Percentiles rank a stretch among this genome's conserved stretches.
Conservation (phyloP, 805 yeast genomes). For the Nakazawaea laoshanensis region DNA sequence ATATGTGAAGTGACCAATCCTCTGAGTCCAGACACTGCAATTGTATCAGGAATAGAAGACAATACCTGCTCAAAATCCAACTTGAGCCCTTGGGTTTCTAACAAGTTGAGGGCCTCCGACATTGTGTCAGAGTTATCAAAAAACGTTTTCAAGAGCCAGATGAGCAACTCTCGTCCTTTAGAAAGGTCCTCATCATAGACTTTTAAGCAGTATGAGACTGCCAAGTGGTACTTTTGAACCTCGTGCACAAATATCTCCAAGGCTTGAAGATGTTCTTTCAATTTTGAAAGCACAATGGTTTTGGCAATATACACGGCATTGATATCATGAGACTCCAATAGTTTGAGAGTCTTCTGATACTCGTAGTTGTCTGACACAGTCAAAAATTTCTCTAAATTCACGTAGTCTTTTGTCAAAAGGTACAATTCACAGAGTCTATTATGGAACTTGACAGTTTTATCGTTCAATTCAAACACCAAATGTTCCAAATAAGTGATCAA, state of each 20-base stretch:
- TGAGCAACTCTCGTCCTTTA: slow-evolving; percentile 37
- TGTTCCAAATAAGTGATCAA: slow-evolving; percentile 44
- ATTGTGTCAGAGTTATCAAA: neutral
- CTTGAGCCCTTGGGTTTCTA: slow-evolving; percentile 35
- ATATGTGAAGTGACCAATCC: slow-evolving; percentile 37
- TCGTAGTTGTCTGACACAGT: slow-evolving; percentile 26
- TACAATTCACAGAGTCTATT: slow-evolving; percentile 38
- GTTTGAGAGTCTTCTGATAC: slow-evolving; percentile 27
- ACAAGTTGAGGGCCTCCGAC: slow-evolving; percentile 27
- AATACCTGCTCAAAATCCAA: slow-evolving; percentile 26
- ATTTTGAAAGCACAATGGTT: slow-evolving; percentile 47
- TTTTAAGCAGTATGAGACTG: slow-evolving; percentile 51
- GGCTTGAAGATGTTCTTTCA: slow-evolving; percentile 56
- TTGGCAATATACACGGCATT: slow-evolving; percentile 29
- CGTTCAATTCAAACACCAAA: slow-evolving; percentile 31
- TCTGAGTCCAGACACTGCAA: slow-evolving; percentile 34
- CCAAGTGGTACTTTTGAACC: slow-evolving; percentile 45
- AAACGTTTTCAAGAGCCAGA: slow-evolving; percentile 33
- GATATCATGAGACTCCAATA: slow-evolving; percentile 18
- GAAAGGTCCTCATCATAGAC: slow-evolving; percentile 28
- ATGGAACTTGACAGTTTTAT: slow-evolving; percentile 28
- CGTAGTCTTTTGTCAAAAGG: slow-evolving; percentile 19
- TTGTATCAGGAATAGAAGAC: slow-evolving; percentile 39
- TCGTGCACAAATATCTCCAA: slow-evolving; percentile 53
- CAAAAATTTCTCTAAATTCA: slow-evolving; percentile 25